phyloP scores from a whole-genome alignment of 2,329 filamentous ascomycete genomes.

The Fusarium irregulare region DNA sequence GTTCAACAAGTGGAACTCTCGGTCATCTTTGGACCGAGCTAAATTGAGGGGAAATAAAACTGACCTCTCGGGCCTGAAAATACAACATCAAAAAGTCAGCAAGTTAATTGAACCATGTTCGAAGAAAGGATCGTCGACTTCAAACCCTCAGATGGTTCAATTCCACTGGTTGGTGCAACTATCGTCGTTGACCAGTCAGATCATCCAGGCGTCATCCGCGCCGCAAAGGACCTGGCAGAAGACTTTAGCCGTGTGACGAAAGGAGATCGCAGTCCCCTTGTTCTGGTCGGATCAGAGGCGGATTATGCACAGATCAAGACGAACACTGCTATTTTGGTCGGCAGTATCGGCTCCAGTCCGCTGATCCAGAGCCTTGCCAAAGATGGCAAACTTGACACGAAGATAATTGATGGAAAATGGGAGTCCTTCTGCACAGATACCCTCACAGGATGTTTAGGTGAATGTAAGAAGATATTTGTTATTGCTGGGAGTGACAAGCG shows the following conservation, averaged over 20 bases:
- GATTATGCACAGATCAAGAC: not conserved
- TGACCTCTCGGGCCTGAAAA: rapidly evolving
- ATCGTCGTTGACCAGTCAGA: constrained; percentile 30
- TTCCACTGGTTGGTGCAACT: constrained; percentile 10
- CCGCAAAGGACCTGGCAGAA: constrained; percentile 19
- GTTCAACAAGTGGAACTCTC: not conserved
- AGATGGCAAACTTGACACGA: not conserved
- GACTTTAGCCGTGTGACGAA: constrained; percentile 28
- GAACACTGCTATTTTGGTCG: not conserved
- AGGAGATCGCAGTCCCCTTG: not conserved
- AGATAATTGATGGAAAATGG: constrained; percentile 19
- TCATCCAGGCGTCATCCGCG: constrained; percentile 19
- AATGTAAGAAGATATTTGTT: not conserved
- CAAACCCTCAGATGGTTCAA: not conserved
- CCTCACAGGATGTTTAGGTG: not conserved
- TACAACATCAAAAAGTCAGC: not conserved
- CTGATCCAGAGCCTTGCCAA: not conserved
- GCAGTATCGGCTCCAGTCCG: constrained; percentile 2
- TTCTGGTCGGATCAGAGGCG: not conserved
- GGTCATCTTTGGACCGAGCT: not conserved
- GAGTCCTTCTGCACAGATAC: constrained; percentile 14
- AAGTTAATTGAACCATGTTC: constrained; percentile 4
- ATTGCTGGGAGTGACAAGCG: constrained; percentile 31
- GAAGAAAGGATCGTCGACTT: constrained; percentile 27
- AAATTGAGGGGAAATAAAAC: not conserved